A percentile compares a stretch with the other conserved stretches of the same genome.
phyloP scores from a whole-genome alignment of 148 eudicot genomes.

The Bassia scoparia region DNA sequence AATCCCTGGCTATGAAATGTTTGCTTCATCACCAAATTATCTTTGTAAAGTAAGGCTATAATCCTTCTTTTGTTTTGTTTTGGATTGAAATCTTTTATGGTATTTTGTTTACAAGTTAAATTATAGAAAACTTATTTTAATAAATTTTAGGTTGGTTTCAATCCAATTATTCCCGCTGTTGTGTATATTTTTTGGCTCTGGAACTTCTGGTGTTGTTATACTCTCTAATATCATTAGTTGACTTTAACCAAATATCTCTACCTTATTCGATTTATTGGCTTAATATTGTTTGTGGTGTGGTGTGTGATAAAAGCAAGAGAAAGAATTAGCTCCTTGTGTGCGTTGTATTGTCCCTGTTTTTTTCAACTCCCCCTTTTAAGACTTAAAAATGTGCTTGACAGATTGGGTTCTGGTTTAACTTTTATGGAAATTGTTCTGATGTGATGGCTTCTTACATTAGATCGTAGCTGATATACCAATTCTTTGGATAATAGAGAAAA shows the following conservation, averaged over 20 bases:
- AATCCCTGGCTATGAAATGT: too few species aligned
- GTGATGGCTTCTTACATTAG: neutral
- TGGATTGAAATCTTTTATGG: neutral
- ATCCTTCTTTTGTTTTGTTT: conserved; percentile 4
- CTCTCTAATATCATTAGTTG: conserved; percentile 6
- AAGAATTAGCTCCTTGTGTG: neutral
- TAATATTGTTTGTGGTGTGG: conserved; percentile 51
- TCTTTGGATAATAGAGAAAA: too few species aligned
- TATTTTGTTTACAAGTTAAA: neutral
- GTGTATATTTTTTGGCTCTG: neutral
- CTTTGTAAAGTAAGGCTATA: too few species aligned
- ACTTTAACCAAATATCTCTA: too few species aligned
- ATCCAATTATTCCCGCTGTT: neutral
- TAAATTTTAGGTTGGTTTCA: neutral
- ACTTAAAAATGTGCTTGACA: too few species aligned
- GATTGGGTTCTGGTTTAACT: too few species aligned
- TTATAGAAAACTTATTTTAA: neutral
- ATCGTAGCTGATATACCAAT: too few species aligned
- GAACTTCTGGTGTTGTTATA: neutral
- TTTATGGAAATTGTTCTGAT: too few species aligned
- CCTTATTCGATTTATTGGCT: too few species aligned
- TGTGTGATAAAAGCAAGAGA: conserved; percentile 32
- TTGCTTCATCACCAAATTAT: too few species aligned
- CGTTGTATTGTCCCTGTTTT: too few species aligned
- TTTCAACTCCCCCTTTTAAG: neutral